phyloP scores from a whole-genome alignment of 768 basidiomycete genomes.

The Boletus subparvulus region DNA sequence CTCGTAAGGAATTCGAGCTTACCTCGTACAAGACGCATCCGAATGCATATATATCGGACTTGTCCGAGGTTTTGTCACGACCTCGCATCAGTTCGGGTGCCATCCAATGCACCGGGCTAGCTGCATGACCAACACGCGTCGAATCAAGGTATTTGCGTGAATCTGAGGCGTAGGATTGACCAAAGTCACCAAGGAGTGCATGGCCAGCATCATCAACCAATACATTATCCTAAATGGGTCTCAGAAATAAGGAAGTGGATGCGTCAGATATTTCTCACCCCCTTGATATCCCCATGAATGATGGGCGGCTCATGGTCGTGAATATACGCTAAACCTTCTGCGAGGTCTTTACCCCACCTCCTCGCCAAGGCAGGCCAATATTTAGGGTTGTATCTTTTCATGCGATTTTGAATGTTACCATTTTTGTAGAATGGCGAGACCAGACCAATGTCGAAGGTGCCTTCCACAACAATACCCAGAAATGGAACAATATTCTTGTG shows the following conservation, averaged over 20 bases:
- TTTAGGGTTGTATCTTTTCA: background rate
- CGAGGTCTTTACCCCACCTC: conserved; percentile 15
- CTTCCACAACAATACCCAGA: conserved; percentile 15
- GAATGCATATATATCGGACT: conserved; percentile 28
- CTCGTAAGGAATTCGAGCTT: background rate
- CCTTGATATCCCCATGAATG: conserved; percentile 44
- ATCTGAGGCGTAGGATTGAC: conserved; percentile 26
- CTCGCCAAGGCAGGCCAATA: conserved; percentile 9
- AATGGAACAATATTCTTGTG: conserved; percentile 32
- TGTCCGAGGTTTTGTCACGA: conserved; percentile 3
- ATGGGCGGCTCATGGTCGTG: conserved; percentile 29
- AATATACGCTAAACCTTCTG: conserved; percentile 24
- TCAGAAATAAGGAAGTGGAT: conserved; percentile 1
- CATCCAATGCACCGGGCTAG: conserved; percentile 21
- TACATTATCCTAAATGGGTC: conserved; percentile 21
- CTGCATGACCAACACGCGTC: conserved; percentile 15
- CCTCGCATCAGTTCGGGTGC: conserved; percentile 28
- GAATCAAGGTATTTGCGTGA: conserved; percentile 26
- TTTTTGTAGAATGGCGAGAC: conserved; percentile 25
- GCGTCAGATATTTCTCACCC: conserved; percentile 18
- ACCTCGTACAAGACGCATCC: conserved; percentile 35
- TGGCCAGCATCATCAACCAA: conserved; percentile 14
- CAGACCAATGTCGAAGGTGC: conserved; percentile 15
- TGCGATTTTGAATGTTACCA: conserved; percentile 16
- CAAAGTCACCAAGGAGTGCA: conserved; percentile 29